Base-by-base conservation (phyloP, 768 basidiomycete genomes). In the Crassisporium funariophilum region DNA sequence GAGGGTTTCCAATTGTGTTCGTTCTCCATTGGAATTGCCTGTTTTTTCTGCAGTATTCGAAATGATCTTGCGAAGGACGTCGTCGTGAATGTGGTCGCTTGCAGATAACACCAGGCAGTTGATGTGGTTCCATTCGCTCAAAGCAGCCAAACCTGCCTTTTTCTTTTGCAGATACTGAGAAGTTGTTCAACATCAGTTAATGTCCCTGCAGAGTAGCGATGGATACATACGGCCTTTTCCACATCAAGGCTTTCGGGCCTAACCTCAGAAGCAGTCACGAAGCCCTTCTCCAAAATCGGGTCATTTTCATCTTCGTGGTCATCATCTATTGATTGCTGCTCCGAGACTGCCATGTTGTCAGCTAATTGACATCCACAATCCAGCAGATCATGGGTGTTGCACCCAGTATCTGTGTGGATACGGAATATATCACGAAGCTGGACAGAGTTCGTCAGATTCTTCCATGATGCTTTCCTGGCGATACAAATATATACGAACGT, bases 361-460 rank as follows among this genome's bases (percentile, higher is more conserved):
- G 7, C 46, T 15, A 59, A 61, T 41, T 77, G 78, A 53, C 91
- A 95, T 9, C 71, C 72, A 59, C 95, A 98, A 49, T 82, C 86
- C 11, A 98, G 74, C 13, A 98, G 76, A 54, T 98, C 95, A 57
- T 98, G 95, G 1, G 95, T 98, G 50, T 95, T 88, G 69, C 91
- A 95, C 6, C 75, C 69, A 0, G 92, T 94, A 44, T 83, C 72
- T 0, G 76, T 71, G 66, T 94, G 83, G 35, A 97, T 74, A n/a
- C 83, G 85, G 68, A 98, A 98, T 53, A 98, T 90, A 63, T 95
- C 92, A 27, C 86, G 85, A 34, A 98, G 80, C 89, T 98, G 61
- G 16, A n/a, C n/a, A n/a, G n/a, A 39, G 25, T 52, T 12, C 31
- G 38, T 9, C 12, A 41, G 49, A 44, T 49, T 40, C 22, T 19